Evolutionary conservation across 768 basidiomycete species (phyloP), one percentile per base, ranked within the genome.

Genomic region (Bullera alba): DNA sequence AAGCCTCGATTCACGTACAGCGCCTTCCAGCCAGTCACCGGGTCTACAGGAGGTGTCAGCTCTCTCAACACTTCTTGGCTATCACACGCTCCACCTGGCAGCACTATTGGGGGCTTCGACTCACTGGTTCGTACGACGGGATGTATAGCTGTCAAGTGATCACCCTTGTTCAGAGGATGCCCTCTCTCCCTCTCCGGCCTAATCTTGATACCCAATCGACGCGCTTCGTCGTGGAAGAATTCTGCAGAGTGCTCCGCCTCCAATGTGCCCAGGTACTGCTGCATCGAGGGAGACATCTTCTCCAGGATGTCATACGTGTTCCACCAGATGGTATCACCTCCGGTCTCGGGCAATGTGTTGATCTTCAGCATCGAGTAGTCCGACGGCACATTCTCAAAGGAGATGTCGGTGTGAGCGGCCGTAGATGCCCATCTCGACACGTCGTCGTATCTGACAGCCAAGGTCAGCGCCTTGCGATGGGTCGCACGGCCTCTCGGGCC

Each of bases 121-220:
- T n/a, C n/a, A n/a, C n/a, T 73, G 23, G 72, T 73, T 30, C 72
- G 53, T 10, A 74, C 54, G 34, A 74, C 51, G 1, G 73, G 73
- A 51, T 73, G 74, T 2, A 39, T 34, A 1, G 73, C 67, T 12
- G 56, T 48, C 45, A 75, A 58, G 17, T 62, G 64, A 30, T 67
- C 69, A 4, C 73, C 74, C 0, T 32, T n/a, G 51, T 75, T 75
- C 14, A 64, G 44, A 7, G 74, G 73, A 27, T 57, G 46, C 0
- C 74, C 74, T 7, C 74, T 63, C 6, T 64, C 61, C 17, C 48
- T 52, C 16, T 57, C 58, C 12, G 57, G 52, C 28, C 39, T 34
- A 17, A 75, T 60, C 28, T 57, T 54, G 57, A 58, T 63, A 4
- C 71, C 71, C 42, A 63, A 54, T 6, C 53, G 47, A 2, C 48